A percentile compares a stretch with the other conserved stretches of the same genome.
Evolutionary conservation across 2,329 filamentous ascomycete genomes (phyloP).

Genomic region (Diaporthe sp.): DNA sequence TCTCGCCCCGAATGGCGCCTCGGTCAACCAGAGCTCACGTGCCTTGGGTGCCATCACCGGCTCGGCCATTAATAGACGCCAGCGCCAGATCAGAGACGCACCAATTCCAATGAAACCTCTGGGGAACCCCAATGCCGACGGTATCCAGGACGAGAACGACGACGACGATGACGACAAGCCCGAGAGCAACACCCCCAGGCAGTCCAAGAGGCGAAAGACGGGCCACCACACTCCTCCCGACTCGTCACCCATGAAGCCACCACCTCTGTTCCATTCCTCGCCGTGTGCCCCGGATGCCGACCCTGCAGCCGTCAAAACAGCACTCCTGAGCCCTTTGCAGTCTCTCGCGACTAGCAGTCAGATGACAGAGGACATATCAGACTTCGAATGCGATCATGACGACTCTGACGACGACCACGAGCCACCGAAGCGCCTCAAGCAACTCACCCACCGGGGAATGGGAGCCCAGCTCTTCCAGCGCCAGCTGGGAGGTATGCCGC

Average conservation of each 20-base stretch:
- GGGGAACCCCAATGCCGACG: background rate
- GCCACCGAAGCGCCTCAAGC: constrained; percentile 48
- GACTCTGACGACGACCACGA: constrained; percentile 33
- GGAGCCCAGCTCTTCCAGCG: constrained; percentile 58
- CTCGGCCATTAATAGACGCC: constrained; percentile 56
- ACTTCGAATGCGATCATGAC: constrained; percentile 50
- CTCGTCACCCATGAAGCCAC: constrained; percentile 53
- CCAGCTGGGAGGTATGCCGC: constrained; percentile 55
- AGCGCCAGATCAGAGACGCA: constrained; percentile 49
- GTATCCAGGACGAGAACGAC: constrained; percentile 37
- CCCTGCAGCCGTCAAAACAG: constrained; percentile 30
- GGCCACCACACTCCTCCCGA: constrained; percentile 56
- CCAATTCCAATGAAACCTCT: constrained; percentile 56
- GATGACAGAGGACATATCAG: constrained; percentile 47
- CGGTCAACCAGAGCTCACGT: constrained; percentile 38
- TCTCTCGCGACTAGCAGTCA: constrained; percentile 50
- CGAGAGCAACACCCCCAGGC: constrained; percentile 42
- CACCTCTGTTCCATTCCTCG: constrained; percentile 46
- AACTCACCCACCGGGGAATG: constrained; percentile 53
- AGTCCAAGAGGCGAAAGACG: constrained; percentile 55
- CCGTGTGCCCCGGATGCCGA: constrained; percentile 40
- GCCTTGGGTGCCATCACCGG: constrained; percentile 50
- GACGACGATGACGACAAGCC: background rate
- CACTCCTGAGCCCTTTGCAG: constrained; percentile 57
- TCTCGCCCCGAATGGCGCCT: constrained; percentile 34